phyloP scores from a whole-genome alignment of 768 basidiomycete species.

The Boletus rufocinnamomeus region DNA sequence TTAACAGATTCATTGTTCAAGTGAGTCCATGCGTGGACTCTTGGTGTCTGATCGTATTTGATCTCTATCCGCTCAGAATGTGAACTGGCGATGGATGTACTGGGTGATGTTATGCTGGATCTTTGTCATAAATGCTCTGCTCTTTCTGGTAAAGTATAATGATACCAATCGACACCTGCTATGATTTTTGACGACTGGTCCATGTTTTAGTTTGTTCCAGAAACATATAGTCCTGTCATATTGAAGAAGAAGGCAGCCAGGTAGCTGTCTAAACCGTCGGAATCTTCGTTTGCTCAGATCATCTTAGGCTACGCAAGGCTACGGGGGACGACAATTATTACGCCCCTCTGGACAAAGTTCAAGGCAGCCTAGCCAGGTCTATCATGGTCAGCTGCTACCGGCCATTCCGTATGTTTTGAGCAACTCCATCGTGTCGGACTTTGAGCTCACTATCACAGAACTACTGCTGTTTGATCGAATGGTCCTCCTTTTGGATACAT shows the following conservation, averaged over 20 bases:
- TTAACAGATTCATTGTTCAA: slow-evolving; percentile 66
- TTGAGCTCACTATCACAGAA: slow-evolving; percentile 39
- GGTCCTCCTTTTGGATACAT: slow-evolving; percentile 69
- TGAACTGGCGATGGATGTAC: slow-evolving; percentile 79
- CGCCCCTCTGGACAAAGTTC: slow-evolving; percentile 58
- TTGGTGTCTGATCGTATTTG: slow-evolving; percentile 3
- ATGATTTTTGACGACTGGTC: neutral
- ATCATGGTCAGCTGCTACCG: slow-evolving; percentile 62
- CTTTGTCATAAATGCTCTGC: slow-evolving; percentile 49
- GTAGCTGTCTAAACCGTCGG: slow-evolving; percentile 32
- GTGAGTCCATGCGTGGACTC: slow-evolving; percentile 32
- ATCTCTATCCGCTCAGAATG: slow-evolving; percentile 39
- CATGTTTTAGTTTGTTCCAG: slow-evolving; percentile 58
- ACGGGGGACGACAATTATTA: slow-evolving; percentile 57
- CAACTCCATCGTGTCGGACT: too few relatives aligned
- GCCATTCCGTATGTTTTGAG: slow-evolving; percentile 63
- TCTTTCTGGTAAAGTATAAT: slow-evolving; percentile 48
- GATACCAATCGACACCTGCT: too few relatives aligned
- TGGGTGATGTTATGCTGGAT: slow-evolving; percentile 71
- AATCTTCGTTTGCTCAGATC: slow-evolving; percentile 2
- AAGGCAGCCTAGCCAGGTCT: slow-evolving; percentile 46
- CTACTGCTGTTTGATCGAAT: slow-evolving; percentile 69
- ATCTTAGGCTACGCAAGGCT: slow-evolving; percentile 46
- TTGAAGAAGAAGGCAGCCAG: slow-evolving; percentile 58
- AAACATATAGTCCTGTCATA: slow-evolving; percentile 68